phyloP scores from a whole-genome alignment of 305 asterid genomes.

The Rubia tinctorum region DNA sequence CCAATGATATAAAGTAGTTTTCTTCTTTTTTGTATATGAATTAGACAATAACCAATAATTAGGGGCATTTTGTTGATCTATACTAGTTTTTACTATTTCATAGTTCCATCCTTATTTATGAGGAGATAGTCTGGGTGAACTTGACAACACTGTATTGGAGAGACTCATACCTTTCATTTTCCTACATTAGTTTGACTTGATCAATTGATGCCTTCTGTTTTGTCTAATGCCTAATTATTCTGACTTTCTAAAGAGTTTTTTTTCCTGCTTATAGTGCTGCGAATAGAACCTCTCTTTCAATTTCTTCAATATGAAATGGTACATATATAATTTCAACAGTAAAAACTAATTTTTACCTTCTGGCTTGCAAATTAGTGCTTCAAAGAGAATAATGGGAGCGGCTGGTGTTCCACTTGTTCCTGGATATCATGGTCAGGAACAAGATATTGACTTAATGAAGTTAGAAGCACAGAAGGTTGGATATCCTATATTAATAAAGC shows the following conservation, averaged over 20 bases:
- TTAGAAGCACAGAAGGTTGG: slow-evolving; percentile 94
- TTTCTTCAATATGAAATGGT: neutral
- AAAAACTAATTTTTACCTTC: neutral
- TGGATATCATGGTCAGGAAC: slow-evolving; percentile 91
- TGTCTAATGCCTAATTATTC: neutral
- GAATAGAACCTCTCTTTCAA: neutral
- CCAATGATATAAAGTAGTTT: neutral
- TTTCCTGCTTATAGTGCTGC: no score
- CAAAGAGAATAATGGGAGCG: slow-evolving; percentile 98
- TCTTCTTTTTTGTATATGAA: neutral
- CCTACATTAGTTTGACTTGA: neutral
- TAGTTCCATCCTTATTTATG: neutral
- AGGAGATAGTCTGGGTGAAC: neutral
- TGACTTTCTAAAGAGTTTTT: no score
- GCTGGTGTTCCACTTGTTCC: slow-evolving; percentile 99
- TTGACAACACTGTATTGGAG: neutral
- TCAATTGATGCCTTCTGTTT: neutral
- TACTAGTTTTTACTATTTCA: neutral
- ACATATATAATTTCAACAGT: neutral
- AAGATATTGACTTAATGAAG: slow-evolving; percentile 87
- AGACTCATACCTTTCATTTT: neutral
- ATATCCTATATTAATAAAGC: slow-evolving; percentile 91
- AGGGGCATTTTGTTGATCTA: neutral
- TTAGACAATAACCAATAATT: neutral
- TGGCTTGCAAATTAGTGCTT: slow-evolving; percentile 57